These are phyloP conservation scores for Kodamaea leandrae DNA, from an alignment of 805 yeast species.

Conservation along the genomic window DNA sequence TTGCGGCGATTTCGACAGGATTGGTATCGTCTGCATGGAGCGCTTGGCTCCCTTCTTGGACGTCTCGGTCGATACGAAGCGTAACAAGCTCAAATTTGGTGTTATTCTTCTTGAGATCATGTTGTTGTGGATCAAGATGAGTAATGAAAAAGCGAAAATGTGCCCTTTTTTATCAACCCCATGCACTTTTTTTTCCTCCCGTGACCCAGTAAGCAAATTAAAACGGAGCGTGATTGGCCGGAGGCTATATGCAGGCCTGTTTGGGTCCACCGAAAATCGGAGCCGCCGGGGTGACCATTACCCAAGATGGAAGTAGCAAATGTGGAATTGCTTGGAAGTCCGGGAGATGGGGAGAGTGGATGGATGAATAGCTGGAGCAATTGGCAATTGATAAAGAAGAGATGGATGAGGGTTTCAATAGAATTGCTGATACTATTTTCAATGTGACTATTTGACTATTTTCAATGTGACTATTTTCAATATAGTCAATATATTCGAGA, in stretches of 20 bases:
- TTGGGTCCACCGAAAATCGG: constrained; percentile 11
- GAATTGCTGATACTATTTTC: too few species aligned
- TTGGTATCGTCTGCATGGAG: constrained; percentile 36
- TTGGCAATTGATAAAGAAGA: too few species aligned
- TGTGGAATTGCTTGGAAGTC: background rate
- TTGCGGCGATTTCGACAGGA: constrained; percentile 14
- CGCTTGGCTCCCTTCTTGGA: constrained; percentile 25
- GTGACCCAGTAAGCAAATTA: constrained; percentile 10
- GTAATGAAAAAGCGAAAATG: background rate
- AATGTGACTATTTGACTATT: too few species aligned
- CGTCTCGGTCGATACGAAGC: constrained; percentile 21
- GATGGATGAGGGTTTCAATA: too few species aligned
- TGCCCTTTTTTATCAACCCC: background rate
- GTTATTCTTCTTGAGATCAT: constrained; percentile 13
- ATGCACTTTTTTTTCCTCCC: background rate
- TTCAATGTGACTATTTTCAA: too few species aligned
- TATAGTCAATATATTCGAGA: too few species aligned
- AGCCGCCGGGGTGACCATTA: too few species aligned
- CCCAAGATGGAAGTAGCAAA: background rate
- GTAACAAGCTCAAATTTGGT: constrained; percentile 6
- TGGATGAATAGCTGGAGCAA: too few species aligned
- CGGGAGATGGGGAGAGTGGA: background rate
- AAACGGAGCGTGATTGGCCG: constrained; percentile 6
- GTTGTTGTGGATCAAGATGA: too few species aligned
- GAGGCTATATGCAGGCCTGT: constrained; percentile 5